Evolutionary conservation across 805 yeast species (phyloP).

Genomic region (Candida multigemmis): DNA sequence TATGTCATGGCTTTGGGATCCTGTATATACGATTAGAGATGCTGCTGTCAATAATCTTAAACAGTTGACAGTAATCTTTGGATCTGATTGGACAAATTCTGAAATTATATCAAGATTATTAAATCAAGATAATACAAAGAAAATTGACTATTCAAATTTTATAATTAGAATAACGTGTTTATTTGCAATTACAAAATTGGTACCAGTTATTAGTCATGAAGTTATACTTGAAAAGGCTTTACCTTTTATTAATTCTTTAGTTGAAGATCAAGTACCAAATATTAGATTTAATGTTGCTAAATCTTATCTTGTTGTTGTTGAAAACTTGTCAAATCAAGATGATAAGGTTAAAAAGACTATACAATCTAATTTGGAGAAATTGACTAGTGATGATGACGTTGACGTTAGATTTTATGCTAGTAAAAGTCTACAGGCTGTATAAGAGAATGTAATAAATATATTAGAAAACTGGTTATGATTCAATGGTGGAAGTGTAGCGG

Average conservation of each 20-base stretch:
- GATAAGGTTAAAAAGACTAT: conserved; percentile 32
- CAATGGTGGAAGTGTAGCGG: too few relatives aligned
- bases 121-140: conserved; percentile 11
- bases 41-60: conserved; percentile 86
- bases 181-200: conserved; percentile 75
- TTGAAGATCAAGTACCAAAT: conserved; percentile 83
- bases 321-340: conserved; percentile 29
- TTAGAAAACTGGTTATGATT: too few relatives aligned
- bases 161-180: conserved; percentile 87
- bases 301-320: conserved; percentile 55
- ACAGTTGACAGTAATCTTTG: conserved; percentile 78
- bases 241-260: conserved; percentile 69
- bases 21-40: conserved; percentile 90
- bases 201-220: conserved; percentile 54
- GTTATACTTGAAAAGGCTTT: conserved; percentile 57
- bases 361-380: conserved; percentile 53
- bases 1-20: conserved; percentile 98
- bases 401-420: conserved; percentile 86
- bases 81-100: conserved; percentile 84
- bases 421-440: conserved; percentile 54
- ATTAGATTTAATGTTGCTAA: conserved; percentile 93
- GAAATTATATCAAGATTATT: conserved; percentile 76
- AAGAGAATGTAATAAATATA: too few relatives aligned
- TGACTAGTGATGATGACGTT: conserved; percentile 66
- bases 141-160: conserved; percentile 57